Base-by-base conservation (phyloP, 805 yeast genomes). In the Starmerella asiatica region DNA sequence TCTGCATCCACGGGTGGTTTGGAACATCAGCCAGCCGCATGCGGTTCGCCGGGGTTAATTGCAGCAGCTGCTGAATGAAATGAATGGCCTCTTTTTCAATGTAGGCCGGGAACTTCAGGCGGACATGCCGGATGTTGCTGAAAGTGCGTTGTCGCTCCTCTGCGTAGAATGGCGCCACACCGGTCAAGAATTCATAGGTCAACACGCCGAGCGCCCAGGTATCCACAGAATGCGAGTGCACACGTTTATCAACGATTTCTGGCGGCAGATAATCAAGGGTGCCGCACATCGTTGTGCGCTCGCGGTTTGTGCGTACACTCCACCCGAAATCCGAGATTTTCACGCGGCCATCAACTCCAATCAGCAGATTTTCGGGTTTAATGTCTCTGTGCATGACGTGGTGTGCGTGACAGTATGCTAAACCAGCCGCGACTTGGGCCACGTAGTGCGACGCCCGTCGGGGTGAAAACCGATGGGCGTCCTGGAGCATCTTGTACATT, bases 241-340 rank as follows among this genome's bases (percentile, higher is more conserved):
- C 80, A 50, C 71, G 75, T 1, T 81, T 76, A 45, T 79, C 91
- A 5, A 88, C 82, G 80, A 91, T 77, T 60, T 88, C 98, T 6
- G 98, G 98, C 0, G 97, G 93, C 14, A 91, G 61, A 52, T 88
- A 88, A 59, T 91, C 97, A 30, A 88, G 64, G 0, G 98, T 91
- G 0, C 98, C 97, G 60, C 97, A 91, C 64, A 91, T 71, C 0
- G 97, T 88, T 14, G 75, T 67, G 52, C 95, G 64, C 46, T 72
- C 39, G 0, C 67, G 61, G 1, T 74, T 73, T 0, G 80, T 69
- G 49, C 75, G 75, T 3, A 86, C 88, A 40, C 93, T 79, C 96
- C 96, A 88, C 12, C 98, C 98, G 57, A 91, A 88, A 60, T 88
- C 98, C 16, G 94, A 79, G 29, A 88, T 68, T 56, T 86, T 88